Evolutionary conservation across 192 early-diverging fungal genomes (phyloP), one percentile per base, ranked within the genome.

Genomic region (Gaertneriomyces sp.): DNA sequence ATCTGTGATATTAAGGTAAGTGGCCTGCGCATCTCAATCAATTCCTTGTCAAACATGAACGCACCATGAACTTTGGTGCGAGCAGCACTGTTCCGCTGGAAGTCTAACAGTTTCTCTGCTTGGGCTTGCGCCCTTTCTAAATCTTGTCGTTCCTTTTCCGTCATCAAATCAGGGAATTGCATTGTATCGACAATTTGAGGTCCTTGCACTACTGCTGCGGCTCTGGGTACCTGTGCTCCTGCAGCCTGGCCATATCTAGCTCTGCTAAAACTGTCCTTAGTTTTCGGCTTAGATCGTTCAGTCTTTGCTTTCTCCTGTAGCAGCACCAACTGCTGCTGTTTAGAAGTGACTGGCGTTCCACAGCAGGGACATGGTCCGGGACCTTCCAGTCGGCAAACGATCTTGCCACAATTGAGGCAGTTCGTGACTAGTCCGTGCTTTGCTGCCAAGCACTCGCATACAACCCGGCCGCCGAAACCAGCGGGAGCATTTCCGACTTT

Each of bases 341-440:
- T 57, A 3, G 72, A 73, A 38, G 66, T 61, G 1, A 80, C 75
- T 5, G 65, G 61, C 14, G 68, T 69, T 4, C 79, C 79, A 45
- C 79, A 80, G 19, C 46, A 63, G 7, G 75, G 65, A 43, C 79
- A 80, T 7, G 79, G 79, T 7, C 79, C 79, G 20, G 68, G 66
- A 7, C 75, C 79, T 54, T 80, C 79, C 7, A 80, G 47, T 4
- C 63, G 42, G 62, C 79, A 81, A 10, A 81, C 56, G 51, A 81
- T 76, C 53, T 76, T 81, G 50, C 79, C 79, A 46, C 79, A 81
- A 4, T 12, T 71, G 14, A 81, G 42, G 56, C 79, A 81, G 58
- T 81, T 81, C 5, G 76, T 76, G 11, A 81, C 33, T 10, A 81
- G 66, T 9, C 75, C 73, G 56, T 81, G 79, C 19, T 63, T 68